phyloP scores from a whole-genome alignment of 2,329 filamentous ascomycete genomes.

The Atkinsonella texensis region DNA sequence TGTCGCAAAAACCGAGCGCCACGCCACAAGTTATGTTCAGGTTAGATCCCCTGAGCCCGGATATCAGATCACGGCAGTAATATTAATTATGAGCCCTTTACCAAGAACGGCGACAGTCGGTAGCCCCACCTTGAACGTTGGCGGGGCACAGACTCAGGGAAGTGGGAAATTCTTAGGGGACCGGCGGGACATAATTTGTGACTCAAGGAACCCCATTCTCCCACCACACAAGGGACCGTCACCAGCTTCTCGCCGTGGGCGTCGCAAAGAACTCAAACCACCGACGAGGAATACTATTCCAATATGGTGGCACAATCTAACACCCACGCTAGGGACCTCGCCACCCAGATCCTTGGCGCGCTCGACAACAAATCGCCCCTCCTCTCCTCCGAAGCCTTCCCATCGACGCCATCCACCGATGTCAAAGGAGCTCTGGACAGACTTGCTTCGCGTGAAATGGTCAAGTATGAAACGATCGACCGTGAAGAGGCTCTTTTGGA shows the following conservation, averaged over 20 bases:
- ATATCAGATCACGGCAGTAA: too few species aligned
- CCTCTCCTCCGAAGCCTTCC: constrained; percentile 58
- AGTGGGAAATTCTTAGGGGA: constrained; percentile 3
- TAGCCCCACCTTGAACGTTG: neutral
- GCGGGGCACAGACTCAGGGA: constrained; percentile 4
- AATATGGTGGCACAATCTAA: constrained; percentile 30
- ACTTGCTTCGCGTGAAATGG: constrained; percentile 72
- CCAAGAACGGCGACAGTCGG: neutral
- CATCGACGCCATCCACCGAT: constrained; percentile 49
- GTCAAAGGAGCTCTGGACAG: constrained; percentile 85
- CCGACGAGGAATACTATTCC: neutral
- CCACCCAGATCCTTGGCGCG: constrained; percentile 51
- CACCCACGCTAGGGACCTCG: constrained; percentile 41
- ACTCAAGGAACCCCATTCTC: constrained; percentile 3
- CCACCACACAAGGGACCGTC: neutral
- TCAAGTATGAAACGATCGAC: constrained; percentile 74
- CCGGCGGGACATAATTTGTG: constrained; percentile 1
- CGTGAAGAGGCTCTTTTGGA: constrained; percentile 67
- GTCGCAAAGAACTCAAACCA: neutral
- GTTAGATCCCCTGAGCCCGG: too few species aligned
- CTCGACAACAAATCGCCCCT: constrained; percentile 53
- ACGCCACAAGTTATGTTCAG: too few species aligned
- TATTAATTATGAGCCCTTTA: too few species aligned
- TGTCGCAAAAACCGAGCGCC: too few species aligned
- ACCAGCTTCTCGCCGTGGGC: constrained; percentile 1